Percentiles rank a stretch among this genome's conserved stretches.
These are phyloP conservation scores for Petunia secreta DNA, from an alignment of 257 asterid genomes.

Conservation along the genomic window DNA sequence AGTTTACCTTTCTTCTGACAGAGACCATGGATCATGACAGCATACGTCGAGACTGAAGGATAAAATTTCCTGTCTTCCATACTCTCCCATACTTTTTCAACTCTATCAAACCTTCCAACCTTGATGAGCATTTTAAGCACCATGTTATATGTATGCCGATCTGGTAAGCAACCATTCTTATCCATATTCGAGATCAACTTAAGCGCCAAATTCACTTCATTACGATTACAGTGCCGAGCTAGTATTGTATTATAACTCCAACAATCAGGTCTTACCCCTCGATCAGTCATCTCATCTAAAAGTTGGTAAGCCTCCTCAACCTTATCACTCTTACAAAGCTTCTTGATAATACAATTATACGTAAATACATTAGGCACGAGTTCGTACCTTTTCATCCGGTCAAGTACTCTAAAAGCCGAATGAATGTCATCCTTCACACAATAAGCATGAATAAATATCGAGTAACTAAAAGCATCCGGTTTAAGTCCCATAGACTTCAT, in stretches of 20 bases:
- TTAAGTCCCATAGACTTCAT: constrained; percentile 57
- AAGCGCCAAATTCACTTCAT: constrained; percentile 70
- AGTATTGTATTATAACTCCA: constrained; percentile 76
- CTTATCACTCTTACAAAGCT: constrained; percentile 62
- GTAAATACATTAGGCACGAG: constrained; percentile 74
- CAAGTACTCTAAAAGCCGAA: constrained; percentile 64
- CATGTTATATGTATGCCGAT: constrained; percentile 76
- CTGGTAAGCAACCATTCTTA: constrained; percentile 44
- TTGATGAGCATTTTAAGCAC: constrained; percentile 81
- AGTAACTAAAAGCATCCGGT: constrained; percentile 79
- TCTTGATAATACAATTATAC: constrained; percentile 65
- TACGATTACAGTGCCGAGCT: constrained; percentile 66
- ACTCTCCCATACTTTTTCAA: constrained; percentile 62
- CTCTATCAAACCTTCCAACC: constrained; percentile 76
- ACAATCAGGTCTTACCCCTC: constrained; percentile 55
- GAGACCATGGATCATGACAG: constrained; percentile 86
- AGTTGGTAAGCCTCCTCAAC: constrained; percentile 73
- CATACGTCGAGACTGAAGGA: constrained; percentile 73
- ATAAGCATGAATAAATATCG: constrained; percentile 65
- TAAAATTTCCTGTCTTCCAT: constrained; percentile 73
- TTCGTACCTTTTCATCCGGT: constrained; percentile 65
- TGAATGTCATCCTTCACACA: constrained; percentile 62
- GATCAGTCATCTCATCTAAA: constrained; percentile 64
- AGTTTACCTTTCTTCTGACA: constrained; percentile 71
- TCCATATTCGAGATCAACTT: constrained; percentile 69